These are phyloP conservation scores for Marasmius fiardii DNA, from an alignment of 1,284 basidiomycete species.

Conservation along the genomic window DNA sequence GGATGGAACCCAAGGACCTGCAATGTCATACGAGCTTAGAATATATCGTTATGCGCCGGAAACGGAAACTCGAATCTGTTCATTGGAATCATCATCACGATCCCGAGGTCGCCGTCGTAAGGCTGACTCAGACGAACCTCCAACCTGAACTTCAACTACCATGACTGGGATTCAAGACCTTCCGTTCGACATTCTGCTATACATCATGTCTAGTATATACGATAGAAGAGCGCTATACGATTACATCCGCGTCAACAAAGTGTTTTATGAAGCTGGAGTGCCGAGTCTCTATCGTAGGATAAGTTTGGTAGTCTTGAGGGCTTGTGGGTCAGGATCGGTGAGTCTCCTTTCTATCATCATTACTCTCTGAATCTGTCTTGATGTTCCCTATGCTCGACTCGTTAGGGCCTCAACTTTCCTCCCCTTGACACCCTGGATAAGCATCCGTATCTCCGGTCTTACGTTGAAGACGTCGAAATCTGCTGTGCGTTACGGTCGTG, in stretches of 20 bases:
- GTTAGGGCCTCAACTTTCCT: constrained; percentile 4
- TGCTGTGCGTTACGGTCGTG: constrained; percentile 1
- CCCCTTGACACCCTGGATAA: constrained; percentile 10
- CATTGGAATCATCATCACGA: too few species aligned
- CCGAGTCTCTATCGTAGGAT: constrained; percentile 7
- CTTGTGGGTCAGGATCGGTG: constrained; percentile 1
- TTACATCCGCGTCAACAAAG: constrained; percentile 2
- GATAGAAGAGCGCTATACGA: background rate
- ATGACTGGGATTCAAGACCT: background rate
- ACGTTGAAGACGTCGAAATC: constrained; percentile 7
- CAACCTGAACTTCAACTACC: too few species aligned
- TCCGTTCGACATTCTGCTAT: background rate
- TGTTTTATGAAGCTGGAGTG: constrained; percentile 11
- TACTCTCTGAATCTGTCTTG: background rate
- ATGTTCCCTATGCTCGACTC: too few species aligned
- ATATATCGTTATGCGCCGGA: too few species aligned
- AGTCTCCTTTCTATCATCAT: background rate
- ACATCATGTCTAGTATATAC: background rate
- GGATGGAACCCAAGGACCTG: too few species aligned
- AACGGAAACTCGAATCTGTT: too few species aligned
- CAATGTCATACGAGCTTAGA: too few species aligned
- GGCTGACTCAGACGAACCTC: background rate
- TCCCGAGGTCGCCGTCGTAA: too few species aligned
- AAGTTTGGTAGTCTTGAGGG: constrained; percentile 4
- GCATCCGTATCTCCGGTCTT: constrained; percentile 4